Percentiles rank a stretch among this genome's conserved stretches.
Evolutionary conservation across 108 stramenopile species (phyloP).

Genomic region (Cyclotella baltica): DNA sequence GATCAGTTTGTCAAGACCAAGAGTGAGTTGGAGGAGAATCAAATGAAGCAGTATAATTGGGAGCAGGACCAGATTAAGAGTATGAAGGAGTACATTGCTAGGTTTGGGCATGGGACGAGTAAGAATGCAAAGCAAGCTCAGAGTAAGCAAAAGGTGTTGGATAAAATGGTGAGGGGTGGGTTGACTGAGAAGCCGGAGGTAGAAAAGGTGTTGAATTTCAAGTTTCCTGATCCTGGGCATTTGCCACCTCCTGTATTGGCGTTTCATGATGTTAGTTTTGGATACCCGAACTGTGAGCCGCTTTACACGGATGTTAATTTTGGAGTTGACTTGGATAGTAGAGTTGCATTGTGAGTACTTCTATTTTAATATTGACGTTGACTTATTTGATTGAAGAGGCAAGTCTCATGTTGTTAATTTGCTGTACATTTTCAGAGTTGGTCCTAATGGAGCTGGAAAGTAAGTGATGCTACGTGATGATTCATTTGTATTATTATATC

Average conservation of each 20-base stretch:
- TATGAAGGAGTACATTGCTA: constrained; percentile 98
- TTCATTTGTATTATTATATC: not conserved
- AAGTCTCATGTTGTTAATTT: no score
- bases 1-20: constrained; percentile 97
- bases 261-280: constrained; percentile 96
- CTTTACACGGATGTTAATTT: constrained; percentile 95
- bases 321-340: constrained; percentile 98
- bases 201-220: constrained; percentile 95
- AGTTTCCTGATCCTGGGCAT: constrained; percentile 94
- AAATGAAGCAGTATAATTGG: constrained; percentile 97
- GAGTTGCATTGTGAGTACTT: constrained; percentile 80
- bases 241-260: constrained; percentile 98
- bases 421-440: not conserved
- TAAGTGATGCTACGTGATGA: constrained; percentile 3
- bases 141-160: constrained; percentile 78
- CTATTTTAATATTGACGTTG: not conserved
- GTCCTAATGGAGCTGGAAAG: constrained; percentile 89
- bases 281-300: constrained; percentile 94
- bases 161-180: constrained; percentile 96
- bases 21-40: constrained; percentile 91
- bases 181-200: constrained; percentile 96
- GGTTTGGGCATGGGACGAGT: constrained; percentile 97
- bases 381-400: no score
- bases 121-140: constrained; percentile 99
- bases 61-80: constrained; percentile 97